phyloP scores from a whole-genome alignment of 495 filamentous ascomycete species.

The Xylaria castorea region DNA sequence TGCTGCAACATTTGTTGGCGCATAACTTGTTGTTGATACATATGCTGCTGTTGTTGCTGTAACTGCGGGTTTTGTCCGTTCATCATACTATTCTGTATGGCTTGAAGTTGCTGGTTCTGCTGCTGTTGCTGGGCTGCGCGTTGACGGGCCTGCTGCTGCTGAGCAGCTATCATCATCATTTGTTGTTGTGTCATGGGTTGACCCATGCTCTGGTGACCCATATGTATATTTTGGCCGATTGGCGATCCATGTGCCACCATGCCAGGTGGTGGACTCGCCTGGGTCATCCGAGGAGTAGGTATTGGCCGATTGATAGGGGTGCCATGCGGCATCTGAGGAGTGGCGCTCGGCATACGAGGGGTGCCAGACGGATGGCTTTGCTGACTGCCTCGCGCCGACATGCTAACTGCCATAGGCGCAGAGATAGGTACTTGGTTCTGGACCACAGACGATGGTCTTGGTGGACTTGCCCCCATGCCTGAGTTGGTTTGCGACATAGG shows the following conservation, averaged over 20 bases:
- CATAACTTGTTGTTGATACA: slow-evolving; percentile 43
- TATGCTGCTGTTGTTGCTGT: slow-evolving; percentile 30
- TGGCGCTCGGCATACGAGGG: slow-evolving; percentile 78
- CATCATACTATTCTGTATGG: slow-evolving; percentile 50
- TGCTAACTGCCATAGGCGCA: slow-evolving; percentile 68
- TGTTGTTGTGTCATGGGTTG: slow-evolving; percentile 48
- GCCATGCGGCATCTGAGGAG: slow-evolving; percentile 76
- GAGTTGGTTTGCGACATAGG: slow-evolving; percentile 84
- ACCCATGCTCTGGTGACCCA: slow-evolving; percentile 59
- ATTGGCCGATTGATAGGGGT: slow-evolving; percentile 73
- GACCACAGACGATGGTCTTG: slow-evolving; percentile 76
- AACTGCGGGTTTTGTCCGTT: slow-evolving; percentile 40
- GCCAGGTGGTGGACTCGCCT: slow-evolving; percentile 69
- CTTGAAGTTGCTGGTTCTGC: slow-evolving; percentile 45
- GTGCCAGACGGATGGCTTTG: slow-evolving; percentile 79
- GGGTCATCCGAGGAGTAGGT: slow-evolving; percentile 73
- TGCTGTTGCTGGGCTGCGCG: slow-evolving; percentile 51
- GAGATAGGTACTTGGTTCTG: slow-evolving; percentile 72
- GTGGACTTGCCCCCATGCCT: slow-evolving; percentile 78
- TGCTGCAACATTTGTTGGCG: slow-evolving; percentile 47
- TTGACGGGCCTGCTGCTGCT: slow-evolving; percentile 54
- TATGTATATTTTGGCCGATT: slow-evolving; percentile 61
- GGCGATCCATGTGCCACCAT: slow-evolving; percentile 65
- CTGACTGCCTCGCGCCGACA: slow-evolving; percentile 81
- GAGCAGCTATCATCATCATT: slow-evolving; percentile 55